Evolutionary conservation across 331 rosid species (phyloP), one percentile per base, ranked within the genome.

Genomic region (Ulmus americana): DNA sequence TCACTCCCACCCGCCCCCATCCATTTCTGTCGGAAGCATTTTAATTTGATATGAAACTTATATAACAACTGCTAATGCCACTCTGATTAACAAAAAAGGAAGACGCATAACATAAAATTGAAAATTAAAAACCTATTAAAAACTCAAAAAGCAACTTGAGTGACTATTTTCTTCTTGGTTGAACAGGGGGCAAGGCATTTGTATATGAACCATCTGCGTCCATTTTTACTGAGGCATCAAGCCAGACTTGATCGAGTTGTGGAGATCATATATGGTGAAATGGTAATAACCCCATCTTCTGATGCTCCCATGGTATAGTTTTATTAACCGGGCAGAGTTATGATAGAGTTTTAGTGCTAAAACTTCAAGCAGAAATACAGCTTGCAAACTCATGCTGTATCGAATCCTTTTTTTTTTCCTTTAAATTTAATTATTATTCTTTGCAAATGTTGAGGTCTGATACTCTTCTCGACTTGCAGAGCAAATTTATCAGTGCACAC

Each of bases 181-280:
- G 52, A 63, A 64, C 77, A 84, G 84, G 90, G 90, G 50, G 84
- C 84, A 20, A 71, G 9, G 22, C 73, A 74, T 64, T 55, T 81
- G 72, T 84, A 81, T 68, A 71, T 40, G 65, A 79, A 42, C 68
- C 77, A 73, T 67, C 39, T 84, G 77, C 80, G 86, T 55, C 89
- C 89, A 7, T 76, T 84, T 65, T 68, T 84, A 18, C 63, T 53
- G 65, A 81, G 68, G 77, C 86, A 78, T 76, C 86, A 81, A 70
- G 84, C 65, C 39, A 77, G 71, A 71, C 55, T 84, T 62, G 86
- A 84, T 78, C 79, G 61, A 55, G 52, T 68, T 52, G 62, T 74
- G 45, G 79, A 73, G 22, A 56, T 59, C 45, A 12, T 73, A n/a
- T 78, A 78, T 53, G 65, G 80, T 28, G 77, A 73, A 73, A 64